Conservation (phyloP, 345 rosid genomes). For the Eucalyptus polyanthemos region DNA sequence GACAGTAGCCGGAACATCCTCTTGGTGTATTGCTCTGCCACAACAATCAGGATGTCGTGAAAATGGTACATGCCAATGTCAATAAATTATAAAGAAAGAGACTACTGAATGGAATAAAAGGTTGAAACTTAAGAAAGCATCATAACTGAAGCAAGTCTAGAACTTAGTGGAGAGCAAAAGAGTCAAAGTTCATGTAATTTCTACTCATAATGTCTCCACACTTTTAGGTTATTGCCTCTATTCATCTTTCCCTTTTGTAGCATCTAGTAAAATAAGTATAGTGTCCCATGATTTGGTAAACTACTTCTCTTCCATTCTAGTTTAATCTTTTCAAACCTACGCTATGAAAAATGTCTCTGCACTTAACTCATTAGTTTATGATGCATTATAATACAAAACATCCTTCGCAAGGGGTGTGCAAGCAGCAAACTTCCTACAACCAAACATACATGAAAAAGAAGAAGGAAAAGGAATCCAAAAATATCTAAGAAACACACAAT, state of each 20-base stretch:
- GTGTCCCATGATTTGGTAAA: background rate
- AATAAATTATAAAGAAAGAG: background rate
- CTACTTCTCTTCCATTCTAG: background rate
- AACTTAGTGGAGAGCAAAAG: background rate
- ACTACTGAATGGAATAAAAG: background rate
- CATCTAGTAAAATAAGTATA: background rate
- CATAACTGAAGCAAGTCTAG: background rate
- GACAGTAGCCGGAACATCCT: slow-evolving; percentile 65
- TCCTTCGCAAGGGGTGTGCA: background rate
- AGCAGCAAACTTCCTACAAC: background rate
- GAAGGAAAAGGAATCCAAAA: background rate
- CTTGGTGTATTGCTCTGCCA: slow-evolving; percentile 66
- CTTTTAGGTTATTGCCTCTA: background rate
- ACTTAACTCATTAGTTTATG: background rate
- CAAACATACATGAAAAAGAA: background rate
- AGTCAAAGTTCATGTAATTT: background rate
- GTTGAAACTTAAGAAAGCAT: background rate
- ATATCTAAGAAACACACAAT: background rate
- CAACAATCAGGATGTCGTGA: background rate
- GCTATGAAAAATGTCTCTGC: background rate
- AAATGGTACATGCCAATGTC: background rate
- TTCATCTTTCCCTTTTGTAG: background rate
- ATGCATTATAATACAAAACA: background rate
- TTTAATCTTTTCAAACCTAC: background rate
- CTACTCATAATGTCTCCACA: background rate